phyloP scores from a whole-genome alignment of 2,329 filamentous ascomycete genomes.

The Calonectria henricotiae region DNA sequence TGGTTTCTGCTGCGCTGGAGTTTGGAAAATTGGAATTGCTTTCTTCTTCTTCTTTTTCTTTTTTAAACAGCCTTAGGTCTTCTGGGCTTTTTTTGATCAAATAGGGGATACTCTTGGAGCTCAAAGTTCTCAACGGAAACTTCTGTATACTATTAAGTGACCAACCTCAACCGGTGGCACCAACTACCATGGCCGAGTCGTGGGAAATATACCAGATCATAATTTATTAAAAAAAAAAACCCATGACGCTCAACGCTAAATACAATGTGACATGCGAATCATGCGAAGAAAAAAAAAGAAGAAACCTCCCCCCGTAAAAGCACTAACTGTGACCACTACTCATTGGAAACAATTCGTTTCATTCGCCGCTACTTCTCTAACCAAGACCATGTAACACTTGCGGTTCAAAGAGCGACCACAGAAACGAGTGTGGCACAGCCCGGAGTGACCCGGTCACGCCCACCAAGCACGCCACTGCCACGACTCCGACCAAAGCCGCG shows the following conservation, averaged over 20 bases:
- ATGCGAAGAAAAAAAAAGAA: too few relatives aligned
- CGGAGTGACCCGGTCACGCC: constrained; percentile 39
- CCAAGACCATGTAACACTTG: constrained; percentile 43
- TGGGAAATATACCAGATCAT: constrained; percentile 16
- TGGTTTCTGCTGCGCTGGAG: constrained; percentile 41
- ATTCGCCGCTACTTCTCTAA: constrained; percentile 17
- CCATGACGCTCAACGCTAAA: neutral
- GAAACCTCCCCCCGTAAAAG: neutral
- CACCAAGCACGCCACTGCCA: constrained; percentile 43
- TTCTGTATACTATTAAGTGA: constrained; percentile 23
- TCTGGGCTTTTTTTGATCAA: neutral
- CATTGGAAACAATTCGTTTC: neutral
- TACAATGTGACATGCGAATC: constrained; percentile 9
- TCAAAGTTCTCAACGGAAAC: constrained; percentile 9
- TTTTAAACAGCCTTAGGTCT: constrained; percentile 5
- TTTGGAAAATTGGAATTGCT: constrained; percentile 45
- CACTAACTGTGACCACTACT: neutral
- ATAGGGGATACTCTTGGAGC: neutral
- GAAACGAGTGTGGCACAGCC: constrained; percentile 42
- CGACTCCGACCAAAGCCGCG: constrained; percentile 36
- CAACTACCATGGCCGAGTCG: neutral
- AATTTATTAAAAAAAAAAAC: neutral
- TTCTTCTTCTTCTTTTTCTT: constrained; percentile 10
- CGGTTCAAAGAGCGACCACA: constrained; percentile 45
- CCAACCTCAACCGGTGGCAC: neutral